Evolutionary conservation across 495 filamentous ascomycete species (phyloP).

Genomic region (Tuber borchii): DNA sequence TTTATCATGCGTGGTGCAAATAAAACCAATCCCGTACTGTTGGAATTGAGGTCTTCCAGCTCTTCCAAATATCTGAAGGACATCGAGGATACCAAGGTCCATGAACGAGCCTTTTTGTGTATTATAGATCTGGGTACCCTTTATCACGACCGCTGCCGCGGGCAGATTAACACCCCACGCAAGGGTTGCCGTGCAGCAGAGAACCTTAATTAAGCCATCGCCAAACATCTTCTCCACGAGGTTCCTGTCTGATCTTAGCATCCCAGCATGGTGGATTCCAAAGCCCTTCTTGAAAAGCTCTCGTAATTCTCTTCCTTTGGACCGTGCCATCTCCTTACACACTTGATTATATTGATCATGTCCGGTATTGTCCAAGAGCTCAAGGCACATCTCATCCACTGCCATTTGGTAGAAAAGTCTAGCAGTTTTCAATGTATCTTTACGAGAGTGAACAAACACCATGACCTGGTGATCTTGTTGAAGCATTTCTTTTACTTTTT

Average conservation of each 20-base stretch:
- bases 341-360: conserved; percentile 67
- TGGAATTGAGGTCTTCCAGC: conserved; percentile 96
- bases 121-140: conserved; percentile 95
- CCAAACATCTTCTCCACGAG: conserved; percentile 84
- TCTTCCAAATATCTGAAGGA: conserved; percentile 97
- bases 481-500: conserved; percentile 94
- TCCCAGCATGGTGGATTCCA: conserved; percentile 92
- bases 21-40: conserved; percentile 91
- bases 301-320: conserved; percentile 73
- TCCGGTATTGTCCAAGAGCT: conserved; percentile 72
- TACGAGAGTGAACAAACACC: conserved; percentile 96
- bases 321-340: conserved; percentile 71
- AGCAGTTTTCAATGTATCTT: conserved; percentile 85
- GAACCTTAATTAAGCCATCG: conserved; percentile 82
- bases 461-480: conserved; percentile 85
- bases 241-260: conserved; percentile 87
- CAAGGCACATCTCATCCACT: conserved; percentile 63
- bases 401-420: conserved; percentile 82
- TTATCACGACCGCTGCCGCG: conserved; percentile 94
- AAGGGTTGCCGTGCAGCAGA: conserved; percentile 96
- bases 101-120: conserved; percentile 93
- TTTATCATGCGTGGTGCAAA: conserved; percentile 89
- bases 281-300: conserved; percentile 85
- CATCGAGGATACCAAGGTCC: conserved; percentile 92
- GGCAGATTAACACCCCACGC: conserved; percentile 99